These are phyloP conservation scores for Zymoseptoria crescenta DNA, from an alignment of 2,329 filamentous ascomycete species.

Conservation along the genomic window DNA sequence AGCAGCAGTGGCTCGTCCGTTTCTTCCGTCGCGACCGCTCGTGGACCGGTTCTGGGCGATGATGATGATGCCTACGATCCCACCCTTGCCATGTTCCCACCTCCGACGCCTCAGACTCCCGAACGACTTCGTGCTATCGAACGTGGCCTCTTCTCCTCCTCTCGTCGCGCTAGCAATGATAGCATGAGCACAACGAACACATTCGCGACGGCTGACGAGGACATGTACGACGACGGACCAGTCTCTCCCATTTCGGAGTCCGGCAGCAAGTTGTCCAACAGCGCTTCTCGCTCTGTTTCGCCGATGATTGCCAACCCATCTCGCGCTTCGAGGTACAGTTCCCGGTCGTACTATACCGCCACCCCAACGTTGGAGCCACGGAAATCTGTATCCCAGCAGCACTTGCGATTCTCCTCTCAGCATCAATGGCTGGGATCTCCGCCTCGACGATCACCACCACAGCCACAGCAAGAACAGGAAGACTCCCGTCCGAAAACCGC, in stretches of 20 bases:
- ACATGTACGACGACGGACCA: constrained; percentile 1
- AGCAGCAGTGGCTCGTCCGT: constrained; percentile 27
- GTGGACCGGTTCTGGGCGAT: constrained; percentile 22
- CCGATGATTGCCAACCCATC: background rate
- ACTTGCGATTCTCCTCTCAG: background rate
- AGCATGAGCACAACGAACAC: constrained; percentile 54
- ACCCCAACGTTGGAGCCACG: background rate
- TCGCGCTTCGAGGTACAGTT: background rate
- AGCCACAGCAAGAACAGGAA: background rate
- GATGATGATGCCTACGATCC: constrained; percentile 14
- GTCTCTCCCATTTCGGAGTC: background rate
- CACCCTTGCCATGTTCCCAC: constrained; percentile 13
- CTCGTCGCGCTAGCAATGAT: constrained; percentile 42
- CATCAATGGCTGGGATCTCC: background rate
- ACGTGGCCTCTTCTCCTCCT: constrained; percentile 24
- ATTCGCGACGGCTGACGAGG: constrained; percentile 57
- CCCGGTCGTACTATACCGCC: background rate
- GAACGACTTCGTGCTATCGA: constrained; percentile 29
- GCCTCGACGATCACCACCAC: background rate
- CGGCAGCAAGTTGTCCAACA: background rate
- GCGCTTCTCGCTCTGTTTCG: background rate
- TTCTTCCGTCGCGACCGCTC: constrained; percentile 46
- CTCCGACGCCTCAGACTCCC: constrained; percentile 26
- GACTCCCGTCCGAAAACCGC: background rate
- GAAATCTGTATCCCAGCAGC: background rate